Percentiles rank a stretch among this genome's conserved stretches.
Evolutionary conservation across 2,329 filamentous ascomycete genomes (phyloP).

Genomic region (Ophiostoma pallidulum): DNA sequence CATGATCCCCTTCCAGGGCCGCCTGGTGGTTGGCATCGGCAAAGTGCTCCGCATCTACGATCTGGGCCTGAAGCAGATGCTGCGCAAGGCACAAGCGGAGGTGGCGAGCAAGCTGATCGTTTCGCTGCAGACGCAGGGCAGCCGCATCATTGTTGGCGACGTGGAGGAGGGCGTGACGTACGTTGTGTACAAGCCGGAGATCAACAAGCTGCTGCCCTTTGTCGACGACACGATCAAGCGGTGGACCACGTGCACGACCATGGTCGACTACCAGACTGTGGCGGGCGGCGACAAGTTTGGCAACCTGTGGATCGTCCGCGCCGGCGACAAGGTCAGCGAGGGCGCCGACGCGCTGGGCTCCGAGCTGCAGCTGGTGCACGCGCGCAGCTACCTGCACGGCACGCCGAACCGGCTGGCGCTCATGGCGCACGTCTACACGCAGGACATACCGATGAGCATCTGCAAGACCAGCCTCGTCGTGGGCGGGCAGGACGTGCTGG

Average conservation of each 20-base stretch:
- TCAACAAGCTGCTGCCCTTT: slow-evolving; percentile 88
- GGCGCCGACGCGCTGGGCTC: slow-evolving; percentile 89
- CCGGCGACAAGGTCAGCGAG: slow-evolving; percentile 73
- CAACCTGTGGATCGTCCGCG: slow-evolving; percentile 87
- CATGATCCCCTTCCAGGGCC: slow-evolving; percentile 87
- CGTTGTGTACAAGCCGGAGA: slow-evolving; percentile 84
- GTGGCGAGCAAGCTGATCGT: slow-evolving; percentile 77
- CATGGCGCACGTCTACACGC: slow-evolving; percentile 80
- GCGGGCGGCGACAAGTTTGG: slow-evolving; percentile 97
- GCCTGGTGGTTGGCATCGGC: slow-evolving; percentile 76
- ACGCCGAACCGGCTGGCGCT: slow-evolving; percentile 75
- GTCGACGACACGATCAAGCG: slow-evolving; percentile 81
- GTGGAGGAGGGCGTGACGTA: slow-evolving; percentile 87
- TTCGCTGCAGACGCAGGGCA: slow-evolving; percentile 80
- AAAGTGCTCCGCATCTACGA: slow-evolving; percentile 81
- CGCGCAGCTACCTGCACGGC: slow-evolving; percentile 81
- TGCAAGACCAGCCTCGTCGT: slow-evolving; percentile 84
- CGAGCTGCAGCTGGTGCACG: slow-evolving; percentile 83
- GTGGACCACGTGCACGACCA: slow-evolving; percentile 83
- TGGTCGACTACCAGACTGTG: slow-evolving; percentile 96
- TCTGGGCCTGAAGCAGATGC: slow-evolving; percentile 80
- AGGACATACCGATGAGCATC: slow-evolving; percentile 86
- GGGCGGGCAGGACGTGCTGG: slow-evolving; percentile 79
- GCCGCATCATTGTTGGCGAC: slow-evolving; percentile 84
- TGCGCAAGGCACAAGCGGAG: slow-evolving; percentile 81